Conservation (phyloP, 371 early-diverging fungal species). For the Phascolomyces articulosus region DNA sequence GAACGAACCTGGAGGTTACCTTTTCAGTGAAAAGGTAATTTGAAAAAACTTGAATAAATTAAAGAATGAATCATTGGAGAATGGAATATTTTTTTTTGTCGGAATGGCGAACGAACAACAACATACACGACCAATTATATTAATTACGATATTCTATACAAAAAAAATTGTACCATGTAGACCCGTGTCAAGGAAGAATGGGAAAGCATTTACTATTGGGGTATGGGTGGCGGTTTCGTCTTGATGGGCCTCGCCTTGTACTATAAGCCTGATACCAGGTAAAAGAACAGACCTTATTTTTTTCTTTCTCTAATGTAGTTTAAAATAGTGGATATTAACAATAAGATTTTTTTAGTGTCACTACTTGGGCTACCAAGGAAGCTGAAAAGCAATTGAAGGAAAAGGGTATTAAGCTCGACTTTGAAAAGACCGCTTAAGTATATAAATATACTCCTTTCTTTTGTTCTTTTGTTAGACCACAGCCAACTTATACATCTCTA, state of each 20-base stretch:
- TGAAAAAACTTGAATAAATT: too few relatives aligned
- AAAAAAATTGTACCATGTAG: slow-evolving; percentile 18
- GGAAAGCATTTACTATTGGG: slow-evolving; percentile 64
- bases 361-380: slow-evolving; percentile 55
- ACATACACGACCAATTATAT: not conserved
- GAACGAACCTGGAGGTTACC: slow-evolving; percentile 68
- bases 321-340: too few relatives aligned
- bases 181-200: slow-evolving; percentile 73
- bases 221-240: slow-evolving; percentile 63
- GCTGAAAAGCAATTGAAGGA: slow-evolving; percentile 57
- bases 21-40: slow-evolving; percentile 71
- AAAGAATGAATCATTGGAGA: too few relatives aligned
- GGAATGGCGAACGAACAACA: not conserved
- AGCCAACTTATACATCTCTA: too few relatives aligned
- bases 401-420: slow-evolving; percentile 48
- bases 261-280: slow-evolving; percentile 76
- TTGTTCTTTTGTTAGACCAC: too few relatives aligned
- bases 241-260: slow-evolving; percentile 53
- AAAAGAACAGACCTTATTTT: too few relatives aligned
- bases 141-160: too few relatives aligned
- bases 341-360: slow-evolving; percentile 36
- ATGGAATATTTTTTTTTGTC: too few relatives aligned
- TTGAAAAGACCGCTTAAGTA: slow-evolving; percentile 30
- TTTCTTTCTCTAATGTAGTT: too few relatives aligned
- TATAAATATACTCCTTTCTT: too few relatives aligned